These are phyloP conservation scores for Lodderomyces elongisporus DNA, from an alignment of 1,139 yeast species.

Conservation along the genomic window DNA sequence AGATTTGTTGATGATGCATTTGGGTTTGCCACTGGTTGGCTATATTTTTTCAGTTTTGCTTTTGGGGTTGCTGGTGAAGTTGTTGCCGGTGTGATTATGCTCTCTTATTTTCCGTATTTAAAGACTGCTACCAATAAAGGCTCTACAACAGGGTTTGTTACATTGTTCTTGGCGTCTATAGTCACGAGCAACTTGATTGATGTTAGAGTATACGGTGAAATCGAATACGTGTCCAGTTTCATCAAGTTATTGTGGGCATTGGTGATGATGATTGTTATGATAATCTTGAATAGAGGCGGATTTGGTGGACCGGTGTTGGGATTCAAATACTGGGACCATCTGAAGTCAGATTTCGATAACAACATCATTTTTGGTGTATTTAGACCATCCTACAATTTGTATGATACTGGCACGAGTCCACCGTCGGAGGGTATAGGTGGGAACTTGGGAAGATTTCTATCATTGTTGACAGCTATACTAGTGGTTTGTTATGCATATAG, in stretches of 20 bases:
- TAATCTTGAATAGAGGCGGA: slow-evolving; percentile 51
- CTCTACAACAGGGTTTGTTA: slow-evolving; percentile 60
- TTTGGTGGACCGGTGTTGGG: slow-evolving; percentile 51
- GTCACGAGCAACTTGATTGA: slow-evolving; percentile 57
- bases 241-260: slow-evolving; percentile 54
- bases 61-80: slow-evolving; percentile 71
- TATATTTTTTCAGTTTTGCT: slow-evolving; percentile 71
- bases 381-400: slow-evolving; percentile 60
- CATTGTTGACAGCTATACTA: slow-evolving; percentile 57
- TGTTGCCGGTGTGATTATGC: slow-evolving; percentile 72
- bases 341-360: slow-evolving; percentile 44
- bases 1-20: slow-evolving; percentile 82
- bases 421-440: slow-evolving; percentile 55
- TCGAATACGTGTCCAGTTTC: slow-evolving; percentile 61
- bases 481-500: slow-evolving; percentile 70
- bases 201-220: slow-evolving; percentile 69
- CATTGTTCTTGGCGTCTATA: slow-evolving; percentile 49
- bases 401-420: slow-evolving; percentile 47
- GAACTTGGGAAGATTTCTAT: slow-evolving; percentile 56
- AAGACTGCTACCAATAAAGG: slow-evolving; percentile 44
- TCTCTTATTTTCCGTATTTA: slow-evolving; percentile 57
- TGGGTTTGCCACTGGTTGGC: slow-evolving; percentile 78
- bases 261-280: slow-evolving; percentile 58
- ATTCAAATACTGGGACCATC: slow-evolving; percentile 59
- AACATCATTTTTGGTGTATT: slow-evolving; percentile 64